Evolutionary conservation across 495 filamentous ascomycete species (phyloP).

Genomic region (Talaromyces nanjingensis): DNA sequence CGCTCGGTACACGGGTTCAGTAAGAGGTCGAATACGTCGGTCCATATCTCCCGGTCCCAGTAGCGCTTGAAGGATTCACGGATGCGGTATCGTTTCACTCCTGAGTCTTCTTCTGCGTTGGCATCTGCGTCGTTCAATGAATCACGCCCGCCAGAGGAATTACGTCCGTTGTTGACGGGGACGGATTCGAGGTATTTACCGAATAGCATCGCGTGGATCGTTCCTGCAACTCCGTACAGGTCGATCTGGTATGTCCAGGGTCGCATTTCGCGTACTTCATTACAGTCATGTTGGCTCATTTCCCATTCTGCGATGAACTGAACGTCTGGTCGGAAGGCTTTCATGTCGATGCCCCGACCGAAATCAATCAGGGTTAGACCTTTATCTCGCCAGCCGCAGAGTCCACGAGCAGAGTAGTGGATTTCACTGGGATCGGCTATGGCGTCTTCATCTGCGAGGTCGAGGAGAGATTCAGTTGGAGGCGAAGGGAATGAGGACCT

Average conservation of each 20-base stretch:
- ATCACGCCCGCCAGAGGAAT: constrained; percentile 1
- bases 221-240: constrained; percentile 84
- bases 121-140: constrained; percentile 9
- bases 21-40: constrained; percentile 72
- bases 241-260: constrained; percentile 97
- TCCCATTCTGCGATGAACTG: constrained; percentile 96
- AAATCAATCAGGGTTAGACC: constrained; percentile 90
- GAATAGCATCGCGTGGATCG: constrained; percentile 80
- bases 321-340: constrained; percentile 64
- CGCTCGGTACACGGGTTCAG: constrained; percentile 62
- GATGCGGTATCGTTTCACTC: constrained; percentile 60
- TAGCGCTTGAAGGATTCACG: constrained; percentile 79
- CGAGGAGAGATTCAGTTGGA: constrained; percentile 23
- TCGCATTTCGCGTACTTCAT: constrained; percentile 85
- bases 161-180: constrained; percentile 25
- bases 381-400: constrained; percentile 70
- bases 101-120: constrained; percentile 29
- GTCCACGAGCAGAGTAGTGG: constrained; percentile 63
- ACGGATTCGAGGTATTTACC: constrained; percentile 89
- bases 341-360: constrained; percentile 90
- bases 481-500: constrained; percentile 14
- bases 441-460: constrained; percentile 33
- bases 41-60: constrained; percentile 93
- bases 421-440: constrained; percentile 35
- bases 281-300: constrained; percentile 73